phyloP scores from a whole-genome alignment of 2,329 filamentous ascomycete species.

The Dactylellina haptotyla region DNA sequence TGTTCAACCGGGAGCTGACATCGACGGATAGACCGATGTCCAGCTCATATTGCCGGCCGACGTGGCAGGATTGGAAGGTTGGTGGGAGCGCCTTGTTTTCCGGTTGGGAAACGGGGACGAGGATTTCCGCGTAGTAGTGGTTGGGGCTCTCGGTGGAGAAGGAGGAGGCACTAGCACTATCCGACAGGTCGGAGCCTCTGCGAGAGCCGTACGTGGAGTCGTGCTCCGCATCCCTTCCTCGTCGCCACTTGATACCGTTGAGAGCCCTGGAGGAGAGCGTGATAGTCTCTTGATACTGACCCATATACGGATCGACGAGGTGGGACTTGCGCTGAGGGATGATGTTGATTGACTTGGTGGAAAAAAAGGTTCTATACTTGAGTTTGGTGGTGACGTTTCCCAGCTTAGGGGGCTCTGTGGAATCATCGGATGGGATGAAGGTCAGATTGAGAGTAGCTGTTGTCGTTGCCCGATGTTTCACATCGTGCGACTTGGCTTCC shows the following conservation, averaged over 20 bases:
- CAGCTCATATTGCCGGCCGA: constrained; percentile 72
- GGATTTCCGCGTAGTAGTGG: constrained; percentile 70
- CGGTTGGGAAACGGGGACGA: constrained; percentile 73
- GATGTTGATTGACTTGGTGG: constrained; percentile 55
- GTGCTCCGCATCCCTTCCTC: constrained; percentile 38
- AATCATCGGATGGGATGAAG: constrained; percentile 52
- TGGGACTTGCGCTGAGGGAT: constrained; percentile 54
- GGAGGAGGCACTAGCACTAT: constrained; percentile 32
- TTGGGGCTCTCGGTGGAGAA: constrained; percentile 27
- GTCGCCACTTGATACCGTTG: constrained; percentile 55
- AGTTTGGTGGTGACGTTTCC: constrained; percentile 56
- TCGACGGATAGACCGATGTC: constrained; percentile 69
- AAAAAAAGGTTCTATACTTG: constrained; percentile 56
- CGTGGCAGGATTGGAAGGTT: constrained; percentile 75
- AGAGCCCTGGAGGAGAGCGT: constrained; percentile 56
- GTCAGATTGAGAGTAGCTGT: constrained; percentile 58
- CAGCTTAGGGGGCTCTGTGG: constrained; percentile 55
- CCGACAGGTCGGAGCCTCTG: constrained; percentile 43
- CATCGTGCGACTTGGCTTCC: constrained; percentile 61
- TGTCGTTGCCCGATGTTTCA: constrained; percentile 65
- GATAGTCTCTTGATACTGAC: constrained; percentile 55
- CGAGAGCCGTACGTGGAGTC: constrained; percentile 52
- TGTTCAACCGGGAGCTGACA: constrained; percentile 58
- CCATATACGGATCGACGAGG: constrained; percentile 52
- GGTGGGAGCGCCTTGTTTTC: constrained; percentile 72